These are phyloP conservation scores for Hortiboletus campestris DNA, from an alignment of 768 basidiomycete species.

Conservation along the genomic window DNA sequence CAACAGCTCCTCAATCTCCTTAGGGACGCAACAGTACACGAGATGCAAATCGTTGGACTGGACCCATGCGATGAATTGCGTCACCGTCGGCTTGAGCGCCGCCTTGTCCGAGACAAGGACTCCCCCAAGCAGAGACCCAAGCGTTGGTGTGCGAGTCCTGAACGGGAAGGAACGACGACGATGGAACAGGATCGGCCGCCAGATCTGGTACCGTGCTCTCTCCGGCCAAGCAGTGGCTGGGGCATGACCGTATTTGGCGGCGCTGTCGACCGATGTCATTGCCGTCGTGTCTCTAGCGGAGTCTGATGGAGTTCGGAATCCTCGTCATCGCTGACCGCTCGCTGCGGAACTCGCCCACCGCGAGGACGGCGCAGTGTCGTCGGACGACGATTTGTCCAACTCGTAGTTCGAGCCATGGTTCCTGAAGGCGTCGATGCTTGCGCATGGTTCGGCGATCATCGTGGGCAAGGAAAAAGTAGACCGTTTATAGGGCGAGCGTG, in stretches of 20 bases:
- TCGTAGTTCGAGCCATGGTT: not conserved
- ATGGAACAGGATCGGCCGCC: slow-evolving; percentile 39
- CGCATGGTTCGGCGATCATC: not conserved
- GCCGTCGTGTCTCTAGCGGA: slow-evolving; percentile 5
- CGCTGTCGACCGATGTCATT: slow-evolving; percentile 4
- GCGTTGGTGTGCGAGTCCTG: slow-evolving; percentile 53
- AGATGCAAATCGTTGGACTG: slow-evolving; percentile 46
- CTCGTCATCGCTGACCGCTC: not conserved
- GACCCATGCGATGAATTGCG: slow-evolving; percentile 46
- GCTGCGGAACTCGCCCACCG: not conserved
- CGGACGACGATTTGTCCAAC: not conserved
- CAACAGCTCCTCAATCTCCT: no score
- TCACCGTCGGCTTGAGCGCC: slow-evolving; percentile 33
- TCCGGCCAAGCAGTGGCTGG: slow-evolving; percentile 74
- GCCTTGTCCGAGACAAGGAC: slow-evolving; percentile 48
- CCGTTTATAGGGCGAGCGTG: not conserved
- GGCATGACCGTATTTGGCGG: slow-evolving; percentile 61
- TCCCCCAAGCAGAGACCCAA: slow-evolving; percentile 63
- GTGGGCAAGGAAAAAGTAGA: not conserved
- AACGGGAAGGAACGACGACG: slow-evolving; percentile 46
- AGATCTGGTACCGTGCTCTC: slow-evolving; percentile 48
- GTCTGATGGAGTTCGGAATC: not conserved
- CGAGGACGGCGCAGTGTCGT: not conserved
- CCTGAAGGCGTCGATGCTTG: not conserved
- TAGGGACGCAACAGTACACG: slow-evolving; percentile 61